These are phyloP conservation scores for Westerdykella sp. DNA, from an alignment of 2,329 filamentous ascomycete species.

Conservation along the genomic window DNA sequence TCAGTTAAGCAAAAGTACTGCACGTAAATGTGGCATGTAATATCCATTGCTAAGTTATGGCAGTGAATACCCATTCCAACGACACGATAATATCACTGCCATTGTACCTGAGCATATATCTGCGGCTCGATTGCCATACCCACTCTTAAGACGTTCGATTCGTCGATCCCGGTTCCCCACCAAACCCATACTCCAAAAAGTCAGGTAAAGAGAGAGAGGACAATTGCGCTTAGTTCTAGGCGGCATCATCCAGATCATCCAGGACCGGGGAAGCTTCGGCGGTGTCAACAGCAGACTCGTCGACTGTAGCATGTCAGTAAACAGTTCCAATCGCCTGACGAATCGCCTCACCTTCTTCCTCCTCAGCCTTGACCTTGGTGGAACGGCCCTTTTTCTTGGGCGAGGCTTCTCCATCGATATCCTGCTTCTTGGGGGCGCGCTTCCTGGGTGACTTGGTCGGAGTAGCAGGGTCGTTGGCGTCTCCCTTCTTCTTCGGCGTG, in stretches of 20 bases:
- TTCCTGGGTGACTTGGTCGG: conserved; percentile 28
- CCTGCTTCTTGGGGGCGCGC: conserved; percentile 29
- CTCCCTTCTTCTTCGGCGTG: conserved; percentile 14
- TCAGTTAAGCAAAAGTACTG: no score
- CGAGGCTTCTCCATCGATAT: conserved; percentile 23
- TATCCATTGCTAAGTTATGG: no score
- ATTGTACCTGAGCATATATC: no score
- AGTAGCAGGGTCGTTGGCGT: conserved; percentile 7
- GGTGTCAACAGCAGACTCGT: neutral
- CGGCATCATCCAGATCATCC: neutral
- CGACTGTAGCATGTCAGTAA: neutral
- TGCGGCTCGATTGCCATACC: no score
- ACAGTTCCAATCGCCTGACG: neutral
- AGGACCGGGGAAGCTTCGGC: neutral
- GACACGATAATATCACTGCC: no score
- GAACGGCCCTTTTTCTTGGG: conserved; percentile 30
- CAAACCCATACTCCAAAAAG: no score
- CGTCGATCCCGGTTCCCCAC: no score
- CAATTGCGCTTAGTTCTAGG: neutral
- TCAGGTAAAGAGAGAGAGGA: no score
- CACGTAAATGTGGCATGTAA: no score
- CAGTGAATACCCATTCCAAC: no score
- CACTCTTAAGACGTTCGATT: no score
- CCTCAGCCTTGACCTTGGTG: conserved; percentile 17
- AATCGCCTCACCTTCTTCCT: conserved; percentile 6